Conservation (phyloP, 2,329 filamentous ascomycete species). For the Colletotrichum sp. region DNA sequence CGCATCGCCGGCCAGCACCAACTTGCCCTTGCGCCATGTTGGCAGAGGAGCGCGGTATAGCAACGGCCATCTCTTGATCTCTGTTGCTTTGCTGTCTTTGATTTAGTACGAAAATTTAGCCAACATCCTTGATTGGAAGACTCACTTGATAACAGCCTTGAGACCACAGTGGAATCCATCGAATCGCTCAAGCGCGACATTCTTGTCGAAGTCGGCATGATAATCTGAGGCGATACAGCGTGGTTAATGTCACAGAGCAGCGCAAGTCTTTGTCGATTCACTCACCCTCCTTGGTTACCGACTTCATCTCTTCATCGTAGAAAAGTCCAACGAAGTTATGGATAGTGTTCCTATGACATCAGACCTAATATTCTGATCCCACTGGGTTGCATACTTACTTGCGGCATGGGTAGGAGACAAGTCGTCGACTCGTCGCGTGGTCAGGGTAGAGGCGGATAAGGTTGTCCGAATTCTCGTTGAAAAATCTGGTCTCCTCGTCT, state of each 20-base stretch:
- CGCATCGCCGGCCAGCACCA: slow-evolving; percentile 40
- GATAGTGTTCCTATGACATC: slow-evolving; percentile 29
- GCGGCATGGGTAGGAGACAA: slow-evolving; percentile 39
- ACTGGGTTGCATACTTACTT: slow-evolving; percentile 23
- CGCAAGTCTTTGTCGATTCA: fast-evolving
- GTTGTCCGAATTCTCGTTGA: slow-evolving; percentile 29
- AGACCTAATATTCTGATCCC: neutral
- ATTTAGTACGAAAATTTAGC: neutral
- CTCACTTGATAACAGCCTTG: slow-evolving; percentile 32
- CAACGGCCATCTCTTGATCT: slow-evolving; percentile 39
- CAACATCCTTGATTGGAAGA: neutral
- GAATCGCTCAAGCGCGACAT: slow-evolving; percentile 30
- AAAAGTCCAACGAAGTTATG: slow-evolving; percentile 40
- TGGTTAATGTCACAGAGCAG: neutral
- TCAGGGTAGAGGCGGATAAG: slow-evolving; percentile 3
- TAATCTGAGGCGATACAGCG: neutral
- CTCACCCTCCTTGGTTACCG: slow-evolving; percentile 12
- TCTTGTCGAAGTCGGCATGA: slow-evolving; percentile 27
- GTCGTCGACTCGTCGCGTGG: slow-evolving; percentile 22
- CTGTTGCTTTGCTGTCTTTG: slow-evolving; percentile 34
- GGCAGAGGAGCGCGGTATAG: slow-evolving; percentile 36
- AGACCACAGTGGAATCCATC: slow-evolving; percentile 30
- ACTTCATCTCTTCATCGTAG: slow-evolving; percentile 26
- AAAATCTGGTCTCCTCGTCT: slow-evolving; percentile 35
- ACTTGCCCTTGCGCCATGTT: slow-evolving; percentile 34